A percentile compares a stretch with the other conserved stretches of the same genome.
Evolutionary conservation across 257 asterid species (phyloP).

Genomic region (Capsicum baccatum): DNA sequence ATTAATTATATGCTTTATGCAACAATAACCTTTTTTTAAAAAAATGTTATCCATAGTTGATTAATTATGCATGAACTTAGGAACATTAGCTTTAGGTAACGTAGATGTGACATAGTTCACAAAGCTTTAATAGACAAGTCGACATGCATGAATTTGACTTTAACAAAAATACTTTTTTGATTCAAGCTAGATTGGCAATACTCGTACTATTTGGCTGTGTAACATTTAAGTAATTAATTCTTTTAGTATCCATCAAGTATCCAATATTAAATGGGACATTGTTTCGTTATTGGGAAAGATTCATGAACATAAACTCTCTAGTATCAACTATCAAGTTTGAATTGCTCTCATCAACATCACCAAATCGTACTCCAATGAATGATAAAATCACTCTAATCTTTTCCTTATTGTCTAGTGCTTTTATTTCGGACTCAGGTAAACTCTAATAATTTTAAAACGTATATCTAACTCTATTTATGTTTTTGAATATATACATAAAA

Average conservation of each 20-base stretch:
- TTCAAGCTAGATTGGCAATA: neutral
- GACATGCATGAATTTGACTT: conserved; percentile 18
- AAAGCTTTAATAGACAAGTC: neutral
- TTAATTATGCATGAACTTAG: neutral
- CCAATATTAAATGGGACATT: no score
- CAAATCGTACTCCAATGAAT: neutral
- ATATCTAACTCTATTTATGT: neutral
- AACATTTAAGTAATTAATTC: neutral
- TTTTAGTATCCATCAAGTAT: neutral
- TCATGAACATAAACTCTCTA: neutral
- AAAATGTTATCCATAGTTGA: neutral
- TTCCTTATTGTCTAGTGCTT: neutral
- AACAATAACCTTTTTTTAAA: neutral
- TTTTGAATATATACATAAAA: neutral
- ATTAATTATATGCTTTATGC: neutral
- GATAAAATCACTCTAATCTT: neutral
- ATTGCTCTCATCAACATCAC: neutral
- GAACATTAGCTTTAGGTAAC: neutral
- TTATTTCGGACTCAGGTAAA: neutral
- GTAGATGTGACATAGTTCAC: neutral
- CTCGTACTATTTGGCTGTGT: neutral
- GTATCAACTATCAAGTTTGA: neutral
- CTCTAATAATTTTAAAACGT: neutral
- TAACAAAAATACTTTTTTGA: neutral
- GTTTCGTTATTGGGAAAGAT: neutral